Percentiles rank a stretch among this genome's conserved stretches.
phyloP scores from a whole-genome alignment of 1,139 yeast species.

The Geotrichum bryndzae region DNA sequence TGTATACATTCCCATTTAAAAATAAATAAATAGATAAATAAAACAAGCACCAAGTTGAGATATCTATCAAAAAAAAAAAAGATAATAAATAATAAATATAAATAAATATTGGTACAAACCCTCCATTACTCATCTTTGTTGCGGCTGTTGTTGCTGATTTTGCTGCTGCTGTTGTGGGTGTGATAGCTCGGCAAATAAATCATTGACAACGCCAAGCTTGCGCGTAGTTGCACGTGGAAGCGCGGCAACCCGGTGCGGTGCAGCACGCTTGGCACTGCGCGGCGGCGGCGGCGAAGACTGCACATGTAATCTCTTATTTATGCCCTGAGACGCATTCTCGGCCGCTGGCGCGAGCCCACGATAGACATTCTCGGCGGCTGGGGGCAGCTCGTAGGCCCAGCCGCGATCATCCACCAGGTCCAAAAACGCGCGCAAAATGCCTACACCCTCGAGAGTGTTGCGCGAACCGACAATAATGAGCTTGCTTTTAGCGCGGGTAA shows the following conservation, averaged over 20 bases:
- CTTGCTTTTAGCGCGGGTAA: conserved; percentile 84
- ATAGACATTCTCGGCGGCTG: conserved; percentile 41
- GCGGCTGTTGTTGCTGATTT: background rate
- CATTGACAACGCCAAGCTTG: background rate
- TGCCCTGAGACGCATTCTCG: background rate
- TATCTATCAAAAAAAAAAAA: too few species aligned
- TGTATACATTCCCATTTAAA: too few species aligned
- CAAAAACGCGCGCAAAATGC: conserved; percentile 57
- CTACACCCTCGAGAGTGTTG: conserved; percentile 51
- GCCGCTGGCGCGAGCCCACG: background rate
- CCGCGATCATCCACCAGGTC: conserved; percentile 49
- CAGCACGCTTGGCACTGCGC: background rate
- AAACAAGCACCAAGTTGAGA: too few species aligned
- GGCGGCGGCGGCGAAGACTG: background rate
- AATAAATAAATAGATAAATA: too few species aligned
- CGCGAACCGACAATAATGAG: conserved; percentile 66
- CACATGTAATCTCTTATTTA: background rate
- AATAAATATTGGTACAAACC: too few species aligned
- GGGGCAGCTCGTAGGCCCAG: conserved; percentile 61
- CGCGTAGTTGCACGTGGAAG: background rate
- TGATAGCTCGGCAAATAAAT: background rate
- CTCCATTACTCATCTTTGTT: background rate
- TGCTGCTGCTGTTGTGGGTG: background rate
- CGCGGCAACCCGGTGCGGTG: background rate
- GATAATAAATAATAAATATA: too few species aligned